Conservation (phyloP, 352 stramenopile genomes). For the Phytophthora quininea region DNA sequence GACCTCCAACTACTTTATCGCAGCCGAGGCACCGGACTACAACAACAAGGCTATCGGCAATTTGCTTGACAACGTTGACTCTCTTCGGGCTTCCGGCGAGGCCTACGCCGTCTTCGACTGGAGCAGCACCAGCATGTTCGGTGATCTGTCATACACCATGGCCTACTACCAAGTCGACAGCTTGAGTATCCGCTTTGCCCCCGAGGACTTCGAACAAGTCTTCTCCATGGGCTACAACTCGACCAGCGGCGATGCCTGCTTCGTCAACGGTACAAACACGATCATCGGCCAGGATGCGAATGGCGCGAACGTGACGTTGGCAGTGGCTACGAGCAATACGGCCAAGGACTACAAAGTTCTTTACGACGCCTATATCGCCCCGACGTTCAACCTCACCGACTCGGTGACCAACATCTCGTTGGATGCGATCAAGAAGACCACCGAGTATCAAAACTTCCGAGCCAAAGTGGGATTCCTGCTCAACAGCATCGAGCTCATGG, state of each 20-base stretch:
- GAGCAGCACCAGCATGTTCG: no score
- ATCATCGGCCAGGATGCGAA: slow-evolving; percentile 36
- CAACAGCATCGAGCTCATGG: slow-evolving; percentile 37
- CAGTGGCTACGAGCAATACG: slow-evolving; percentile 19
- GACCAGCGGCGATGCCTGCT: slow-evolving; percentile 34
- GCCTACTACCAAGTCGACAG: no score
- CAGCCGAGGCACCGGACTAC: no score
- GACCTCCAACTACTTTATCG: not conserved
- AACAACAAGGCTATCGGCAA: no score
- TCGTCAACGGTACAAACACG: slow-evolving; percentile 32
- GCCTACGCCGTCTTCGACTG: no score
- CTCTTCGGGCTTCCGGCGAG: no score
- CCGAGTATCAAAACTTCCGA: slow-evolving; percentile 47
- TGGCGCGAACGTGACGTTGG: slow-evolving; percentile 40
- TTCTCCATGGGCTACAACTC: slow-evolving; percentile 46
- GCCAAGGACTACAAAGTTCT: slow-evolving; percentile 38
- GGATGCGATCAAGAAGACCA: slow-evolving; percentile 33
- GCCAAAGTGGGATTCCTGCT: slow-evolving; percentile 45
- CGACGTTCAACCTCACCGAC: slow-evolving; percentile 37
- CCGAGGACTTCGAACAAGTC: slow-evolving; percentile 32
- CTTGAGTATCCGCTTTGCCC: slow-evolving; percentile 31
- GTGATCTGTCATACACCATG: no score
- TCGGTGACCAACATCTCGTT: slow-evolving; percentile 5
- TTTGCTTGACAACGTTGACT: no score
- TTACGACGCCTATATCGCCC: slow-evolving; percentile 2